phyloP scores from a whole-genome alignment of 495 filamentous ascomycete genomes.

The Penicillium maclennaniae region DNA sequence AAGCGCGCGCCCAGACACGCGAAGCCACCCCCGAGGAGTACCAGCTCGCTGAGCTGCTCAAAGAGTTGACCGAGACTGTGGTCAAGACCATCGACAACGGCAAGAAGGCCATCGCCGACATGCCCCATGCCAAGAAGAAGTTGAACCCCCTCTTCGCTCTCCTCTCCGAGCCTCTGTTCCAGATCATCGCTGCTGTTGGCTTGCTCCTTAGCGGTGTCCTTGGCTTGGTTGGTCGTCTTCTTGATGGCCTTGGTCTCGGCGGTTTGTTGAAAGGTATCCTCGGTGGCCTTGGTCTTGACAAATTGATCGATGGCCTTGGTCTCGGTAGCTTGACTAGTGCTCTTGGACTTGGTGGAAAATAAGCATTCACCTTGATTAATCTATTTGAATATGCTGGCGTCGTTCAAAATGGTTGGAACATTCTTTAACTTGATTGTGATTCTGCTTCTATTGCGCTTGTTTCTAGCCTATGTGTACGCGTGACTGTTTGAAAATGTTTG shows the following conservation, averaged over 20 bases:
- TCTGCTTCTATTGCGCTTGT: neutral
- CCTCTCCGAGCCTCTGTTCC: conserved; percentile 74
- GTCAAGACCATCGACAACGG: conserved; percentile 80
- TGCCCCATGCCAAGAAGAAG: conserved; percentile 93
- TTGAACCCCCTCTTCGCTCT: conserved; percentile 81
- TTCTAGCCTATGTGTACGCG: neutral
- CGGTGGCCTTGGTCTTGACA: conserved; percentile 74
- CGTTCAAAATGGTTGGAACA: neutral
- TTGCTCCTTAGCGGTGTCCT: conserved; percentile 80
- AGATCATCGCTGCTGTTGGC: conserved; percentile 88
- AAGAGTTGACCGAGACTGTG: conserved; percentile 62
- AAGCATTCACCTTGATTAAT: neutral
- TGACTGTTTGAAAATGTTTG: neutral
- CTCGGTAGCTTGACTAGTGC: conserved; percentile 57
- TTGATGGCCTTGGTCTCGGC: conserved; percentile 82
- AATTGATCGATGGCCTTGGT: conserved; percentile 71
- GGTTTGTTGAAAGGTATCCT: conserved; percentile 74
- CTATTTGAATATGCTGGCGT: neutral
- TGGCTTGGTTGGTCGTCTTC: conserved; percentile 71
- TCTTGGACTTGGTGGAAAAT: conserved; percentile 45
- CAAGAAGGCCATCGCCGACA: conserved; percentile 79
- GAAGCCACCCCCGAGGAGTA: conserved; percentile 88
- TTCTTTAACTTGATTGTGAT: neutral
- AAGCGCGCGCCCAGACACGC: conserved; percentile 71
- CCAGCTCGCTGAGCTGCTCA: conserved; percentile 75